A percentile compares a stretch with the other conserved stretches of the same genome.
Conservation (phyloP, 2,329 filamentous ascomycete genomes). For the Ophiostoma ulmi region DNA sequence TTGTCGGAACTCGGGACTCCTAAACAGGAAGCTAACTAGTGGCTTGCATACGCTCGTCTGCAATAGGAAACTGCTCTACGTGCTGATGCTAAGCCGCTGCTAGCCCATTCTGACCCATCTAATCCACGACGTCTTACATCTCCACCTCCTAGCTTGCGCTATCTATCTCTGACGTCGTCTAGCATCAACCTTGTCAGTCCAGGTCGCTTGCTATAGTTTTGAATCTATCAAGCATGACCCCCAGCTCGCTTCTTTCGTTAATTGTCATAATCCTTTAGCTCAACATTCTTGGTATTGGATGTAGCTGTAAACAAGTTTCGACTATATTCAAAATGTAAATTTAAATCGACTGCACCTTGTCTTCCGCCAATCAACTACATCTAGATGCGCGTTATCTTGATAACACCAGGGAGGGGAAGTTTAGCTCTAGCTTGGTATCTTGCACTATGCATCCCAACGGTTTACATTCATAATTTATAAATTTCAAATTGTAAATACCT, state of each 20-base stretch:
- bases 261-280: not conserved
- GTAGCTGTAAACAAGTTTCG: not conserved
- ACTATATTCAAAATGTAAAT: not conserved
- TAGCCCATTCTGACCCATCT: not conserved
- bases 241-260: not conserved
- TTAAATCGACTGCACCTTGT: not conserved
- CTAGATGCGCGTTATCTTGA: conserved; percentile 3
- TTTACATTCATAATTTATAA: not conserved
- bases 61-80: not conserved
- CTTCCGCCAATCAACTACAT: not conserved
- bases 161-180: not conserved
- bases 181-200: not conserved
- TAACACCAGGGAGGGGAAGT: not conserved
- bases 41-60: not conserved
- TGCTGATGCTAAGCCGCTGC: not conserved
- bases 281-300: not conserved
- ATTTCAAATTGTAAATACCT: no score
- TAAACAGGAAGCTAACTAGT: not conserved
- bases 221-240: not conserved
- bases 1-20: conserved; percentile 1
- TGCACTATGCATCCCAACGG: not conserved
- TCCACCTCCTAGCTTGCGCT: not conserved
- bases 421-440: not conserved
- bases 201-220: not conserved
- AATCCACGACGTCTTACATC: not conserved